Evolutionary conservation across 768 basidiomycete species (phyloP).

Genomic region (Phlegmacium glaucopus): DNA sequence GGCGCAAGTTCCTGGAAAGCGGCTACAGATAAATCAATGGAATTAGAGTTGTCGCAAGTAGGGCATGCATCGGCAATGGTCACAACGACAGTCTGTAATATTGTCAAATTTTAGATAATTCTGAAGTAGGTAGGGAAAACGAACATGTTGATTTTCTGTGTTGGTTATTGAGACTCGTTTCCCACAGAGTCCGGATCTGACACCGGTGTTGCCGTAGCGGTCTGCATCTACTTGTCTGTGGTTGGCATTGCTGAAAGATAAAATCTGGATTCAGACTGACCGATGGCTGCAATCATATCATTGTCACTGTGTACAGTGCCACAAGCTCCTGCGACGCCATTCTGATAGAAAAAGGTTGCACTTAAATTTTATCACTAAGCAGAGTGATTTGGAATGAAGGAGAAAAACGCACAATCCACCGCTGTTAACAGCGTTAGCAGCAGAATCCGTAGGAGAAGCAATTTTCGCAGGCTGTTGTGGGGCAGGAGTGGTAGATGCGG

Average conservation of each 20-base stretch:
- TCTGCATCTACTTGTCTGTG: constrained; percentile 35
- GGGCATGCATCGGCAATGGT: constrained; percentile 81
- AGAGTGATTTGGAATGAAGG: neutral
- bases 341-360: constrained; percentile 69
- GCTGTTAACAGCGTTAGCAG: constrained; percentile 22
- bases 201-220: constrained; percentile 48
- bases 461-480: constrained; percentile 8
- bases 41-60: constrained; percentile 61
- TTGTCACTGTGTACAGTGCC: constrained; percentile 57
- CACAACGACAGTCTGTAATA: constrained; percentile 45
- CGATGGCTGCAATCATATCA: constrained; percentile 60
- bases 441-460: constrained; percentile 9
- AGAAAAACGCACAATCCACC: constrained; percentile 44
- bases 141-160: constrained; percentile 48
- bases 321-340: constrained; percentile 77
- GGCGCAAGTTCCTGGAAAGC: constrained; percentile 63
- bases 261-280: constrained; percentile 31
- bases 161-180: constrained; percentile 62
- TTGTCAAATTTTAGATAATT: constrained; percentile 1
- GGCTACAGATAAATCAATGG: constrained; percentile 69
- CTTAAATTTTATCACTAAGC: constrained; percentile 27
- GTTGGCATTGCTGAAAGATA: constrained; percentile 4
- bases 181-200: constrained; percentile 60
- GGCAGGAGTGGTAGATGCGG: constrained; percentile 20
- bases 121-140: constrained; percentile 3